A percentile compares a stretch with the other conserved stretches of the same genome.
These are phyloP conservation scores for Rutstroemia sp. DNA, from an alignment of 2,329 filamentous ascomycete species.

Conservation along the genomic window DNA sequence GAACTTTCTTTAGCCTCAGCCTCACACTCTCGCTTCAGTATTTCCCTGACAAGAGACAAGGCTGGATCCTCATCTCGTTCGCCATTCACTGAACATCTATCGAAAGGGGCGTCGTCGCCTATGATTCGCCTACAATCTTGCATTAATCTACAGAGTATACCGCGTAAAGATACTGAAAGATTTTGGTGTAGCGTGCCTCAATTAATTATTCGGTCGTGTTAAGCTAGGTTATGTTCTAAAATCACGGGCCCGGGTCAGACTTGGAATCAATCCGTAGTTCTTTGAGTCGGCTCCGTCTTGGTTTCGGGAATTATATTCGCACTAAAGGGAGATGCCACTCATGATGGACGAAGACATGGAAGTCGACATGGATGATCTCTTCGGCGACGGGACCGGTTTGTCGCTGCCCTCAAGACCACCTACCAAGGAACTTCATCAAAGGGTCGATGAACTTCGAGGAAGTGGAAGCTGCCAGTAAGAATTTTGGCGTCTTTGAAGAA, in stretches of 20 bases:
- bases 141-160: too few relatives aligned
- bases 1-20: not conserved
- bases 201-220: too few relatives aligned
- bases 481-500: not conserved
- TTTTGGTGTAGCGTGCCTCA: too few relatives aligned
- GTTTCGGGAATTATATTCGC: not conserved
- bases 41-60: not conserved
- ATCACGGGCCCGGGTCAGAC: too few relatives aligned
- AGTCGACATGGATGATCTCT: conserved; percentile 61
- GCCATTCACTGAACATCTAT: too few relatives aligned
- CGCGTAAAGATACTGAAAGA: too few relatives aligned
- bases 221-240: too few relatives aligned
- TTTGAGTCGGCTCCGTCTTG: too few relatives aligned
- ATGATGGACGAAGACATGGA: conserved; percentile 51
- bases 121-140: too few relatives aligned
- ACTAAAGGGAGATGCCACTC: conserved; percentile 35
- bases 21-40: not conserved
- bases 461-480: conserved; percentile 78
- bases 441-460: conserved; percentile 68
- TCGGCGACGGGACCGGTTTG: conserved; percentile 60
- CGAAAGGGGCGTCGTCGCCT: too few relatives aligned
- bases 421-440: conserved; percentile 61
- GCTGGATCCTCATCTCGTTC: too few relatives aligned
- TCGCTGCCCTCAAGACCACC: conserved; percentile 43
- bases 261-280: too few relatives aligned